Conservation (phyloP, 306 rosid genomes). For the Oxytropis ochrocephala region DNA sequence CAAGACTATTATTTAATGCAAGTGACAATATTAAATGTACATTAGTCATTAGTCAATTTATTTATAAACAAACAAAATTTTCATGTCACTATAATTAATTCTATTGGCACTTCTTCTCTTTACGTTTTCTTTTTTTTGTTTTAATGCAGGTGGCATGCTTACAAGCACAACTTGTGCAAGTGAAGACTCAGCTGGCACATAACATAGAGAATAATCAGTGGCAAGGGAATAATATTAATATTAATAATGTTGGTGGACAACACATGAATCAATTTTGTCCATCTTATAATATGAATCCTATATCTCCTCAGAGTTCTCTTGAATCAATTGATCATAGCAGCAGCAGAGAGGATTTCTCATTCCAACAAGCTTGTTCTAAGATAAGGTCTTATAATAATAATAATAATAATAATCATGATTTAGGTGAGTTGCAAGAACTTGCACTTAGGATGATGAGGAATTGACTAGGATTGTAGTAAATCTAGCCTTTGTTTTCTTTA, state of each 20-base stretch:
- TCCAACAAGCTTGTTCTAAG: conserved; percentile 36
- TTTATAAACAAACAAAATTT: conserved; percentile 21
- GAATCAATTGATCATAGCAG: conserved; percentile 60
- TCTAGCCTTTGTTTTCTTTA: conserved; percentile 14
- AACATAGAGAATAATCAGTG: conserved; percentile 45
- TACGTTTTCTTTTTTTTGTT: neutral
- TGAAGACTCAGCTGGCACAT: conserved; percentile 71
- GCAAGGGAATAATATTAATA: conserved; percentile 24
- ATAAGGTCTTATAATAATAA: conserved; percentile 31
- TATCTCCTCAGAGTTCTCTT: conserved; percentile 84
- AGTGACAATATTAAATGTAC: conserved; percentile 5
- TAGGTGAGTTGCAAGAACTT: conserved; percentile 87
- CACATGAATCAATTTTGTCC: conserved; percentile 33
- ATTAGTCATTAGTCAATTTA: conserved; percentile 17
- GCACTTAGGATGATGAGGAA: conserved; percentile 96
- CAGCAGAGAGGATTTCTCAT: conserved; percentile 37
- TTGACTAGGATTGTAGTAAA: neutral
- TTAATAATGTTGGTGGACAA: conserved; percentile 12
- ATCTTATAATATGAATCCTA: conserved; percentile 46
- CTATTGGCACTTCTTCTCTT: neutral
- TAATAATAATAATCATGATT: conserved; percentile 27
- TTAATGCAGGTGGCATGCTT: conserved; percentile 71
- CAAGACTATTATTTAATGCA: conserved; percentile 16
- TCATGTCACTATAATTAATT: neutral
- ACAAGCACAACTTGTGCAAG: conserved; percentile 85